These are phyloP conservation scores for Barnettozyma wickerhamii DNA, from an alignment of 805 yeast genomes.

Conservation along the genomic window DNA sequence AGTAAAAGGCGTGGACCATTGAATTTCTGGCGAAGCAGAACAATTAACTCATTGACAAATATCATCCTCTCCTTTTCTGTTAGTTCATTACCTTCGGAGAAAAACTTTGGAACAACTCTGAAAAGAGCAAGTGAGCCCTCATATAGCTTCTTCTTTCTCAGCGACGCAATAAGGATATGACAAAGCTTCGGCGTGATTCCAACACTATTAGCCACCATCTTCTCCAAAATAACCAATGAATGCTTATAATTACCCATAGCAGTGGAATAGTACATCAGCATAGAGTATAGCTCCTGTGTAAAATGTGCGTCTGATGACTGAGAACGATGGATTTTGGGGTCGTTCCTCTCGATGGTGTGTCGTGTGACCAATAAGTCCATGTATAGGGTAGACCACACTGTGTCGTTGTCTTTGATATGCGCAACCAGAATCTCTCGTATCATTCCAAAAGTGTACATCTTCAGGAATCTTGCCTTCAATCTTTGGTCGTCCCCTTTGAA, in stretches of 20 bases:
- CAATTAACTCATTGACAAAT: constrained; percentile 17
- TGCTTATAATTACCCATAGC: constrained; percentile 14
- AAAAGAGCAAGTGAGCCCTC: constrained; percentile 16
- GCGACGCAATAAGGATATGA: constrained; percentile 13
- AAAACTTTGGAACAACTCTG: constrained; percentile 13
- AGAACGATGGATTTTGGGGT: not conserved
- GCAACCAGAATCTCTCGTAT: constrained; percentile 10
- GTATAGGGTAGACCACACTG: constrained; percentile 5
- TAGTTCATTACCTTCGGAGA: constrained; percentile 5
- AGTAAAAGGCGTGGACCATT: constrained; percentile 17
- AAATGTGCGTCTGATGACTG: not conserved
- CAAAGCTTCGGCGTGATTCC: constrained; percentile 14
- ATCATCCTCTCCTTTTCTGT: constrained; percentile 1
- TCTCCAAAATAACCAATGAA: constrained; percentile 10
- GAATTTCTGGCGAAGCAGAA: constrained; percentile 16
- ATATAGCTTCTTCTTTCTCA: constrained; percentile 18
- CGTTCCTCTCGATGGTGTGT: constrained; percentile 2
- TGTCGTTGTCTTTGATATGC: constrained; percentile 7
- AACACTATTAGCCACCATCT: constrained; percentile 12
- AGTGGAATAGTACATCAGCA: constrained; percentile 15
- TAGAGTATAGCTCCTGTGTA: constrained; percentile 14
- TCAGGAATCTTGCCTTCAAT: constrained; percentile 8
- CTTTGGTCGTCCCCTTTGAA: constrained; percentile 1
- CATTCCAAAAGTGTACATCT: constrained; percentile 12
- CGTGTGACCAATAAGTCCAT: constrained; percentile 12